These are phyloP conservation scores for Syzygium oleosum DNA, from an alignment of 345 rosid species.

Conservation along the genomic window DNA sequence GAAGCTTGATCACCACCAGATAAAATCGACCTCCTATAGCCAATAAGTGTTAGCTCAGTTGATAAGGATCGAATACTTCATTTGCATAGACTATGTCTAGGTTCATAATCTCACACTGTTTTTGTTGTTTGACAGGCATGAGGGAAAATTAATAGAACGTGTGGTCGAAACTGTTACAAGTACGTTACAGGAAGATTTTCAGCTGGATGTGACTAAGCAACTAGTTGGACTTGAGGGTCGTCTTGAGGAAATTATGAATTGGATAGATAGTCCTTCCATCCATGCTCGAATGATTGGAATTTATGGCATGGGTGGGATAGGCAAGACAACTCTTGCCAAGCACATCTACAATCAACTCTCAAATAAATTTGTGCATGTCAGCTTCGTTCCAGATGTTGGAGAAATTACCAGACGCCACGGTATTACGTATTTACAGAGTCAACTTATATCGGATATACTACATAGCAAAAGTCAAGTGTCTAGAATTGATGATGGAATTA, in stretches of 20 bases:
- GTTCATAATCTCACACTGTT: background rate
- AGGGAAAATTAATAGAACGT: background rate
- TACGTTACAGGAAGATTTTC: background rate
- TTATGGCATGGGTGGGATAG: background rate
- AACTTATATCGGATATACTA: background rate
- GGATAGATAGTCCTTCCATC: background rate
- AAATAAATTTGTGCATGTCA: background rate
- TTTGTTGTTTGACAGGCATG: background rate
- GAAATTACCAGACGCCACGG: accelerated
- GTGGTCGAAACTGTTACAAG: background rate
- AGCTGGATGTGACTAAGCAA: no score
- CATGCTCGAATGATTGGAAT: background rate
- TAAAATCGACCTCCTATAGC: no score
- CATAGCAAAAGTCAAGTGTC: accelerated
- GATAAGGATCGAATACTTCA: no score
- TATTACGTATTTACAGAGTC: accelerated
- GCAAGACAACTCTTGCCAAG: background rate
- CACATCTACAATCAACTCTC: background rate
- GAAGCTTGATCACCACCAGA: no score
- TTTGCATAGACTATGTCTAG: no score
- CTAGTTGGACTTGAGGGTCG: background rate
- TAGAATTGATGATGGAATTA: background rate
- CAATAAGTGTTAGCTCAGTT: no score
- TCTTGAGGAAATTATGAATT: background rate
- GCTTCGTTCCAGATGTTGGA: background rate